A percentile compares a stretch with the other conserved stretches of the same genome.
Evolutionary conservation across 2,329 filamentous ascomycete genomes (phyloP).

Genomic region (Teratosphaeria viscida): DNA sequence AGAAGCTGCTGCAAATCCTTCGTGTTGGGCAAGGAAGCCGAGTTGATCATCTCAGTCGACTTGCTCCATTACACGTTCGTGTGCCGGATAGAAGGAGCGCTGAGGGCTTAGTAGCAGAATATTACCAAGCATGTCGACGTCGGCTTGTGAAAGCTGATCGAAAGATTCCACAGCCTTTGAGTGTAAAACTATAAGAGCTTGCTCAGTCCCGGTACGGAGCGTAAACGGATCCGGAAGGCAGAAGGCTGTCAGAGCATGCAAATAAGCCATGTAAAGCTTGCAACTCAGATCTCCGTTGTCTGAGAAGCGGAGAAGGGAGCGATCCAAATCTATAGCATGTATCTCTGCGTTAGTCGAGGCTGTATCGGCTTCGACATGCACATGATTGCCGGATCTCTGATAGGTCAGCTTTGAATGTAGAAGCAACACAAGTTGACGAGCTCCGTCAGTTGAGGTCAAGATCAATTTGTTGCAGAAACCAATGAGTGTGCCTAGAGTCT

Average conservation of each 20-base stretch:
- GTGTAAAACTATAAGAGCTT: constrained; percentile 25
- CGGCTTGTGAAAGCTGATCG: constrained; percentile 8
- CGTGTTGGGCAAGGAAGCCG: constrained; percentile 32
- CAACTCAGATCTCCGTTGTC: constrained; percentile 40
- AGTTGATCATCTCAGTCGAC: constrained; percentile 33
- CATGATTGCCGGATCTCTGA: constrained; percentile 18
- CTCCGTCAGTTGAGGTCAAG: constrained; percentile 22
- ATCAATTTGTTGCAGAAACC: constrained; percentile 51
- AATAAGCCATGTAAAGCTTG: constrained; percentile 30
- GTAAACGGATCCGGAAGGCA: constrained; percentile 49
- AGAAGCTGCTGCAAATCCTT: constrained; percentile 19
- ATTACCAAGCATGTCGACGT: constrained; percentile 12
- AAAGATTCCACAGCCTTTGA: constrained; percentile 15
- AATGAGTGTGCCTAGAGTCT: constrained; percentile 51
- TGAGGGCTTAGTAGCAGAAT: constrained; percentile 25
- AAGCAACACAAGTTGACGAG: constrained; percentile 42
- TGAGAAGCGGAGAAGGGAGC: constrained; percentile 46
- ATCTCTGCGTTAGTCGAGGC: constrained; percentile 28
- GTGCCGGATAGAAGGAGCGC: constrained; percentile 34
- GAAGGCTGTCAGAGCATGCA: constrained; percentile 53
- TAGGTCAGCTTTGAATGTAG: constrained; percentile 21
- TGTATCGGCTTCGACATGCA: constrained; percentile 32
- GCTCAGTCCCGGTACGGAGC: constrained; percentile 47
- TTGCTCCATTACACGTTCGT: constrained; percentile 33
- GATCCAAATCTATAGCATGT: constrained; percentile 44